Conservation (phyloP, 345 rosid species). For the Nephelium lappaceum region DNA sequence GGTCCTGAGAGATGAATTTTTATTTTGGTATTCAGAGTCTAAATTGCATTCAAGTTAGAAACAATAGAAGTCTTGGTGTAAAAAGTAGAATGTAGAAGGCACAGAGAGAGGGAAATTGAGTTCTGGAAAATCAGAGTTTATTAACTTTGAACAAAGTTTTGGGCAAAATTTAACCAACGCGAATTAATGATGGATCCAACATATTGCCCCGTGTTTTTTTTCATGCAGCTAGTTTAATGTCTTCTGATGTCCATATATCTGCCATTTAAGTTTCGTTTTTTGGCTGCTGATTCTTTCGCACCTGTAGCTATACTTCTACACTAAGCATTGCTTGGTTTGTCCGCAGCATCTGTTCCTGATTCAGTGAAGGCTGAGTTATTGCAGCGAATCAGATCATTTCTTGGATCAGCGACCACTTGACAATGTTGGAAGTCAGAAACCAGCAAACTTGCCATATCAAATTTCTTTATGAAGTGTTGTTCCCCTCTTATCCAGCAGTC, state of each 20-base stretch:
- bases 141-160: not conserved
- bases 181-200: not conserved
- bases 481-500: not conserved
- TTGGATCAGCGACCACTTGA: conserved; percentile 44
- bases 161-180: conserved; percentile 2
- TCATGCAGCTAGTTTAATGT: not conserved
- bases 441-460: not conserved
- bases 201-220: not conserved
- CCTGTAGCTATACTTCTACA: not conserved
- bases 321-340: not conserved
- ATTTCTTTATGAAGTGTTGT: not conserved
- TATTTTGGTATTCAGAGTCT: not conserved
- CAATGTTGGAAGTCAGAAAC: not conserved
- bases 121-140: not conserved
- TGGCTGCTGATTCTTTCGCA: not conserved
- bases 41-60: not conserved
- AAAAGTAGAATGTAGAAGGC: not conserved
- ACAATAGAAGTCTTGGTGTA: not conserved
- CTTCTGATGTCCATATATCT: not conserved
- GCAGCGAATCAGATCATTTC: conserved; percentile 61
- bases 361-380: conserved; percentile 69
- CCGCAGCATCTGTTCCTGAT: conserved; percentile 73
- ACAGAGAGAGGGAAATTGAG: no score
- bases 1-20: not conserved
- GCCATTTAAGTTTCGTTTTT: not conserved